Evolutionary conservation across 192 early-diverging fungal genomes (phyloP).

Genomic region (Coemansia sp.): DNA sequence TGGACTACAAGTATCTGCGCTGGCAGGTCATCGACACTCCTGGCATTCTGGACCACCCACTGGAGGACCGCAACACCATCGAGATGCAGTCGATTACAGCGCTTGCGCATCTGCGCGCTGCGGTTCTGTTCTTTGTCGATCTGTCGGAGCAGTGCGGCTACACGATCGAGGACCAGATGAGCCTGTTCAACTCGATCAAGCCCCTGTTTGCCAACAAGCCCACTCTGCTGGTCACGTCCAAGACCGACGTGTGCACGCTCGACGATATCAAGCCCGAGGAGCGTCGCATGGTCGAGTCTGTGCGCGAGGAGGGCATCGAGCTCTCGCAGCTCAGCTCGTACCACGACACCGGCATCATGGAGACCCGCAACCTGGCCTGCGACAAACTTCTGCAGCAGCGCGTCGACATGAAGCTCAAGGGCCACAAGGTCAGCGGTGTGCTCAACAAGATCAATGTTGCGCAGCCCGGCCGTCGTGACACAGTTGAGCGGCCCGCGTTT

Average conservation of each 20-base stretch:
- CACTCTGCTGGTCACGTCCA: slow-evolving; percentile 90
- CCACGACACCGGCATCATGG: slow-evolving; percentile 96
- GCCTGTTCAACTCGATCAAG: slow-evolving; percentile 92
- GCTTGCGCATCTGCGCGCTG: slow-evolving; percentile 93
- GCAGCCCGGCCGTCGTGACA: slow-evolving; percentile 82
- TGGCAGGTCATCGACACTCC: slow-evolving; percentile 99
- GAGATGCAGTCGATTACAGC: slow-evolving; percentile 99
- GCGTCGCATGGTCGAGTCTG: slow-evolving; percentile 71
- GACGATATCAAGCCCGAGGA: slow-evolving; percentile 77
- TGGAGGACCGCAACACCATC: slow-evolving; percentile 99
- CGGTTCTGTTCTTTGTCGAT: slow-evolving; percentile 97
- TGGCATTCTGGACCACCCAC: slow-evolving; percentile 98
- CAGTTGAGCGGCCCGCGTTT: slow-evolving; percentile 73
- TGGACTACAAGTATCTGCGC: slow-evolving; percentile 99
- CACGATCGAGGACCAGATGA: slow-evolving; percentile 86
- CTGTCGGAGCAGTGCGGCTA: slow-evolving; percentile 98
- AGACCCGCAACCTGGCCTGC: slow-evolving; percentile 91
- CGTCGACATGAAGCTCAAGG: slow-evolving; percentile 94
- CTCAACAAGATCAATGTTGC: slow-evolving; percentile 97
- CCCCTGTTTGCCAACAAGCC: slow-evolving; percentile 99
- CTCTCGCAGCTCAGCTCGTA: slow-evolving; percentile 85
- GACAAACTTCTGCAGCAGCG: slow-evolving; percentile 88
- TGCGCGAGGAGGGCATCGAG: slow-evolving; percentile 67
- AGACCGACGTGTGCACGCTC: slow-evolving; percentile 86
- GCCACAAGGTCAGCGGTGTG: slow-evolving; percentile 84